Evolutionary conservation across 257 asterid species (phyloP).

Genomic region (Marsdenia floribunda): DNA sequence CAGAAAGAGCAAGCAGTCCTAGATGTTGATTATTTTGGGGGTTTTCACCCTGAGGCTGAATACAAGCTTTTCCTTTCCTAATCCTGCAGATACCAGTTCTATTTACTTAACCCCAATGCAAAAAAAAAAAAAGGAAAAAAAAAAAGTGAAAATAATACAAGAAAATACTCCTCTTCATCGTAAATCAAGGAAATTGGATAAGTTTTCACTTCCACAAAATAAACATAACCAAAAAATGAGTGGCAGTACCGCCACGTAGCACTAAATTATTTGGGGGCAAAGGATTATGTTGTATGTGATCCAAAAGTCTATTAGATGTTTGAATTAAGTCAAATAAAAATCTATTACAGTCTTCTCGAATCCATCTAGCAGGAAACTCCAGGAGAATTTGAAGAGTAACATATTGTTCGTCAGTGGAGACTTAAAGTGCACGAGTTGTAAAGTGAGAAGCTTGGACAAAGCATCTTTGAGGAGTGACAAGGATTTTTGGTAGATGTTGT

Average conservation of each 20-base stretch:
- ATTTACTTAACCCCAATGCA: background rate
- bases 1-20: conserved; percentile 49
- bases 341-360: no score
- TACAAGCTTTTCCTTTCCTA: conserved; percentile 87
- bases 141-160: background rate
- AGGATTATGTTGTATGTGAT: background rate
- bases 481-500: no score
- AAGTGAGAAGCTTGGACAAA: no score
- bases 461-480: no score
- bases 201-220: background rate
- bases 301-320: background rate
- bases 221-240: background rate
- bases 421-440: no score
- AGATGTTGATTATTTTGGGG: conserved; percentile 37
- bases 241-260: background rate
- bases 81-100: conserved; percentile 42
- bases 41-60: conserved; percentile 60
- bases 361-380: no score
- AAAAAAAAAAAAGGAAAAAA: no score
- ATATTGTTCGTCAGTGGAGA: no score
- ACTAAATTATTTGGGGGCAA: background rate
- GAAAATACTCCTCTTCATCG: background rate
- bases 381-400: no score
- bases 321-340: background rate
- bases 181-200: no score